Percentiles rank a stretch among this genome's conserved stretches.
Conservation (phyloP, 2,329 filamentous ascomycete species). For the Metarhizium anisopliae region DNA sequence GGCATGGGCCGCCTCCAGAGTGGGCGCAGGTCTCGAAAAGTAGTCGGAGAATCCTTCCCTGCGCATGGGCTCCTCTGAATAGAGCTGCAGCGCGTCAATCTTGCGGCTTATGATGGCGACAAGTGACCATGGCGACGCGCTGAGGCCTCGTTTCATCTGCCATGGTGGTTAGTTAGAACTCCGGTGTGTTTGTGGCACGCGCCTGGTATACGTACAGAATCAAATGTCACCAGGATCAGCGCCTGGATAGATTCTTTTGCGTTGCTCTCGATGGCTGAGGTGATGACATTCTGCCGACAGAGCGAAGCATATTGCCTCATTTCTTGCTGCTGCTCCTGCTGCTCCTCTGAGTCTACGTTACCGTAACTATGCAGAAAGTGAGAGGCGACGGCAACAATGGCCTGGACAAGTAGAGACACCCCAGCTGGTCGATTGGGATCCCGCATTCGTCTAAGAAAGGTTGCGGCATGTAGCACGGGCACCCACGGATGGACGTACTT, state of each 20-base stretch:
- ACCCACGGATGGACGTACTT: background rate
- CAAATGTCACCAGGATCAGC: constrained; percentile 5
- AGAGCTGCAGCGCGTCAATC: no score
- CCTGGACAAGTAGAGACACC: constrained; percentile 1
- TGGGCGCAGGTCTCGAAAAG: no score
- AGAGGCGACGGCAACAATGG: constrained; percentile 5
- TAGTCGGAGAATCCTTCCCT: no score
- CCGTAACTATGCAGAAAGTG: background rate
- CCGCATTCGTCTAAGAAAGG: constrained; percentile 3
- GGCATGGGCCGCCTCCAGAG: background rate
- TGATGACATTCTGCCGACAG: background rate
- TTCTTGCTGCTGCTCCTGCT: background rate
- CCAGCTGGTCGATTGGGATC: background rate
- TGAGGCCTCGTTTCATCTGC: no score
- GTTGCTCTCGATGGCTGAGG: constrained; percentile 3
- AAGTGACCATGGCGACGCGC: no score
- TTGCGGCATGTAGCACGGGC: constrained; percentile 5
- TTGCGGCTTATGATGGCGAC: no score
- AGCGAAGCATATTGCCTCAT: no score
- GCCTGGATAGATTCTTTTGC: constrained; percentile 8
- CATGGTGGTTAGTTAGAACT: background rate
- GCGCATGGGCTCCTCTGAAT: no score
- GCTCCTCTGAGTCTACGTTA: background rate
- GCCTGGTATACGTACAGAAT: background rate
- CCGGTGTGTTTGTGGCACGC: no score